Percentiles rank a stretch among this genome's conserved stretches.
Conservation (phyloP, 176 grass and related monocot species). For the Puccinellia tenuiflora region DNA sequence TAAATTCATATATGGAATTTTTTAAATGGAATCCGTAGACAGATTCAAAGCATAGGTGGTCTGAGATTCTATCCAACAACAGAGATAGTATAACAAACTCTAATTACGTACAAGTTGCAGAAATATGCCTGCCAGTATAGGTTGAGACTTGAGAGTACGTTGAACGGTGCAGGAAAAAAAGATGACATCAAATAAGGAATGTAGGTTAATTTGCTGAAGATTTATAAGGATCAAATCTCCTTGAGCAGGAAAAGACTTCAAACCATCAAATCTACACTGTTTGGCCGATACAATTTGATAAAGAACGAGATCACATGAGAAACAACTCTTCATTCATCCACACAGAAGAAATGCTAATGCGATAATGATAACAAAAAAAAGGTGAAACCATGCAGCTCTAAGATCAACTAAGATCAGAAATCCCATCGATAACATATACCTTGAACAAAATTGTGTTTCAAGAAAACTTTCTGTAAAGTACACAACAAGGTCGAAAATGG, state of each 20-base stretch:
- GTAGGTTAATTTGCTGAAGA: background rate
- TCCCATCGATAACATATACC: slow-evolving; percentile 16
- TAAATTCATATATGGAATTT: too few relatives aligned
- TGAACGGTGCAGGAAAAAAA: too few relatives aligned
- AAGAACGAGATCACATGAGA: background rate
- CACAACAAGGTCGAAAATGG: slow-evolving; percentile 39
- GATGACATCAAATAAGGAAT: background rate
- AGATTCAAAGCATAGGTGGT: too few relatives aligned
- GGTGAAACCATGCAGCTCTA: background rate
- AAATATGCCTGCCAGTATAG: too few relatives aligned
- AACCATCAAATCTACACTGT: background rate
- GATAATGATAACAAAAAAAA: background rate
- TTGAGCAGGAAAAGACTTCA: background rate
- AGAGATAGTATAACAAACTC: too few relatives aligned
- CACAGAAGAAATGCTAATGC: background rate
- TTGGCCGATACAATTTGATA: background rate
- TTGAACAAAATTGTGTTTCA: slow-evolving; percentile 46
- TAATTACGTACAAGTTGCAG: too few relatives aligned
- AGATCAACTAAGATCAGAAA: background rate
- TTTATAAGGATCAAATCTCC: background rate
- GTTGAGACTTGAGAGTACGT: too few relatives aligned
- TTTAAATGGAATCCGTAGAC: too few relatives aligned
- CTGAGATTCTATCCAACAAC: too few relatives aligned
- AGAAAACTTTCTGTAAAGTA: slow-evolving; percentile 33
- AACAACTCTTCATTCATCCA: background rate